These are phyloP conservation scores for Neurospora intermedia DNA, from an alignment of 495 filamentous ascomycete genomes.

Conservation along the genomic window DNA sequence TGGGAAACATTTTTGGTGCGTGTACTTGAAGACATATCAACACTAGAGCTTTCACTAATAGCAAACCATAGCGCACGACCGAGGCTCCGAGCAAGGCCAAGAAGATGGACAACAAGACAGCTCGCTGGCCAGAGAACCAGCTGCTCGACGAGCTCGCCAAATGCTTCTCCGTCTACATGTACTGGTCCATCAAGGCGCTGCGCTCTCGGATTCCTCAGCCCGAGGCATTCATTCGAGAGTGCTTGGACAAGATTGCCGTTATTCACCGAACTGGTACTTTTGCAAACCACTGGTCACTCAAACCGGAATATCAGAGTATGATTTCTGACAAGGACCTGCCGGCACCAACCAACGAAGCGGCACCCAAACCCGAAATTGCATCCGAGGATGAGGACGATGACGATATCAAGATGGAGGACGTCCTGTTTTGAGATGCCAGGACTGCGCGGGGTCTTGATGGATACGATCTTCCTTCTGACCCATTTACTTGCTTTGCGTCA, in stretches of 20 bases:
- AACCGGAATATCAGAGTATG: slow-evolving; percentile 54
- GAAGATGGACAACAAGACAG: slow-evolving; percentile 65
- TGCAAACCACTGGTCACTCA: slow-evolving; percentile 74
- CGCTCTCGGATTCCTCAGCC: slow-evolving; percentile 66
- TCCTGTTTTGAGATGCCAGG: slow-evolving; percentile 23
- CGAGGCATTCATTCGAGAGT: slow-evolving; percentile 81
- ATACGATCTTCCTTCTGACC: neutral
- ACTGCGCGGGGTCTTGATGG: neutral
- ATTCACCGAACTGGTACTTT: slow-evolving; percentile 71
- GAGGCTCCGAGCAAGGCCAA: slow-evolving; percentile 39
- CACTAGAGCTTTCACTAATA: neutral
- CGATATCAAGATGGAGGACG: slow-evolving; percentile 67
- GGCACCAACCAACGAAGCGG: slow-evolving; percentile 37
- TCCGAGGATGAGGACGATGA: slow-evolving; percentile 57
- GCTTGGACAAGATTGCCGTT: slow-evolving; percentile 68
- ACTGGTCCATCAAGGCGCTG: slow-evolving; percentile 81
- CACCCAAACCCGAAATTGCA: slow-evolving; percentile 29
- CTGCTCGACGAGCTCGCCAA: slow-evolving; percentile 72
- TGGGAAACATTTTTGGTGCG: slow-evolving; percentile 51
- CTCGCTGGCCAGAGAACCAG: slow-evolving; percentile 76
- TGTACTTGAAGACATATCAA: slow-evolving; percentile 1
- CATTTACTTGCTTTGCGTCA: slow-evolving; percentile 1
- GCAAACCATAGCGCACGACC: slow-evolving; percentile 11
- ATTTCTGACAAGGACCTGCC: slow-evolving; percentile 37
- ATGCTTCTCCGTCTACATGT: slow-evolving; percentile 72